These are phyloP conservation scores for Cercospora nicotianae DNA, from an alignment of 2,329 filamentous ascomycete genomes.

Conservation along the genomic window DNA sequence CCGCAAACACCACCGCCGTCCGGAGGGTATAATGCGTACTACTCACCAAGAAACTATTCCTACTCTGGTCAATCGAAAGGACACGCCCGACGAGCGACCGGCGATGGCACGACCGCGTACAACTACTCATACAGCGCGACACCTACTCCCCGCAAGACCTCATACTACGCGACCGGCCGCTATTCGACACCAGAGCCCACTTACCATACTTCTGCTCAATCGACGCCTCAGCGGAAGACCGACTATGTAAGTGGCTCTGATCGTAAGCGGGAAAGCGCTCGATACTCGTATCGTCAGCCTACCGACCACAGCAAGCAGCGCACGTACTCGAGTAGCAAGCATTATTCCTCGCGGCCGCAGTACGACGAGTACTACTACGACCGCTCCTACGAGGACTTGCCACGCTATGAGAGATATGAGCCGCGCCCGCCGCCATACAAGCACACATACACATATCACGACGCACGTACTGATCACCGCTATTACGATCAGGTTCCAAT, in stretches of 20 bases:
- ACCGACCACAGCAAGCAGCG: slow-evolving; percentile 44
- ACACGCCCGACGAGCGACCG: slow-evolving; percentile 59
- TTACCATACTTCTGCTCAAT: slow-evolving; percentile 46
- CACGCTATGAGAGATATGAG: slow-evolving; percentile 44
- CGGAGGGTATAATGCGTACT: slow-evolving; percentile 46
- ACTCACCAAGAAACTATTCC: slow-evolving; percentile 54
- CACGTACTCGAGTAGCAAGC: slow-evolving; percentile 44
- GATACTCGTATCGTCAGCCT: slow-evolving; percentile 54
- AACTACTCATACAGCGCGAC: slow-evolving; percentile 44
- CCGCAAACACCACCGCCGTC: slow-evolving; percentile 52
- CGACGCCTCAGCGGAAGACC: slow-evolving; percentile 56
- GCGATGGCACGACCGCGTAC: slow-evolving; percentile 47
- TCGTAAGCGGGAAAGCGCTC: slow-evolving; percentile 44
- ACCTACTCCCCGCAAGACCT: slow-evolving; percentile 24
- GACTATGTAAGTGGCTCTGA: slow-evolving; percentile 68
- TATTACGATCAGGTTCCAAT: slow-evolving; percentile 52
- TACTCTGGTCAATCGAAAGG: slow-evolving; percentile 51
- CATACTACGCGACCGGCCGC: slow-evolving; percentile 20
- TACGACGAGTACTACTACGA: slow-evolving; percentile 57
- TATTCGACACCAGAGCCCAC: slow-evolving; percentile 30
- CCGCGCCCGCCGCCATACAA: slow-evolving; percentile 52
- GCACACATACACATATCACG: slow-evolving; percentile 55
- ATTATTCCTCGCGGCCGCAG: slow-evolving; percentile 54
- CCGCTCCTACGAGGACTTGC: slow-evolving; percentile 48
- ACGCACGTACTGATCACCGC: slow-evolving; percentile 52